Percentiles rank a stretch among this genome's conserved stretches.
Evolutionary conservation across 495 filamentous ascomycete genomes (phyloP).

Genomic region (Penicillium waksmanii): DNA sequence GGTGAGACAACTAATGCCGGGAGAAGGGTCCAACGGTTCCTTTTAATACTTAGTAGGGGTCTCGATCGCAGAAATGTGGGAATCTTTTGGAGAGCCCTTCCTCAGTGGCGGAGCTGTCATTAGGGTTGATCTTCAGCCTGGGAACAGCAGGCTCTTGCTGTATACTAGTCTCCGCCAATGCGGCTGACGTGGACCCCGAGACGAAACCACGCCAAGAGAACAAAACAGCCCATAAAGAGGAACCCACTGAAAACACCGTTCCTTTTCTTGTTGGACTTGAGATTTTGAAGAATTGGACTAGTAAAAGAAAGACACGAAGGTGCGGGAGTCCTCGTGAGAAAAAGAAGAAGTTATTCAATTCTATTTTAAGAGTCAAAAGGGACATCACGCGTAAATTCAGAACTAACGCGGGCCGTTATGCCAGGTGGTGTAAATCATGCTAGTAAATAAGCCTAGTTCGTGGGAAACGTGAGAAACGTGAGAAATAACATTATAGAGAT

Average conservation of each 20-base stretch:
- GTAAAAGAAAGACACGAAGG: background rate
- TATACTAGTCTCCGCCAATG: background rate
- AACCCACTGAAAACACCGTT: background rate
- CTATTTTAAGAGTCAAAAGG: background rate
- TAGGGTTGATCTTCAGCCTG: background rate
- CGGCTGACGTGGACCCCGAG: slow-evolving; percentile 1
- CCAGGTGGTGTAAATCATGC: background rate
- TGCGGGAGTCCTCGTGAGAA: background rate
- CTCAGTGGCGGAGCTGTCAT: background rate
- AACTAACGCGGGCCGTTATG: background rate
- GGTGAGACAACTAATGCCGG: background rate
- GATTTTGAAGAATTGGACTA: background rate
- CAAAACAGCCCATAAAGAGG: background rate
- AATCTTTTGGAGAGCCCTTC: background rate
- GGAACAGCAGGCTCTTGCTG: background rate
- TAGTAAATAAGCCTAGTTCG: background rate
- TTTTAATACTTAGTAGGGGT: background rate
- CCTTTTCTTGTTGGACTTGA: background rate
- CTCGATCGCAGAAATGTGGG: background rate
- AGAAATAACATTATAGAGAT: background rate
- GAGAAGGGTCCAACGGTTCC: background rate
- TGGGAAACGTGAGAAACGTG: background rate
- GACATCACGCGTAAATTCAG: background rate
- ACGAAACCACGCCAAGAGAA: background rate
- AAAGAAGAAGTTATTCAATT: background rate